Evolutionary conservation across 2,329 filamentous ascomycete genomes (phyloP).

Genomic region (Corynespora cassiicola): DNA sequence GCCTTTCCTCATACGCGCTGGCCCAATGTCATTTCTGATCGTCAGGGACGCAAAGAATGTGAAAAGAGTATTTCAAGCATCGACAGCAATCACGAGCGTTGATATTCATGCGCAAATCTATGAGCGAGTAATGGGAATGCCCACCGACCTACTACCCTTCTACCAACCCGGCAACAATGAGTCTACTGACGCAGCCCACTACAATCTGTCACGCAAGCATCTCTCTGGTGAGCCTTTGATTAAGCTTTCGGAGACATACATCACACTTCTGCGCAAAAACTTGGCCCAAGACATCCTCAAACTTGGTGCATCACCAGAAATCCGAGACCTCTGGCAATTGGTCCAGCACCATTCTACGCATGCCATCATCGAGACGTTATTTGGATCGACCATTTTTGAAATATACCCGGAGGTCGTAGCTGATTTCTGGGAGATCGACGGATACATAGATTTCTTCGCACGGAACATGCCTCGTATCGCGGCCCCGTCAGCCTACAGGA

Average conservation of each 20-base stretch:
- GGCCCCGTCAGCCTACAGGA: slow-evolving; percentile 15
- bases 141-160: too few relatives aligned
- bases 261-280: slow-evolving; percentile 25
- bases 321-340: slow-evolving; percentile 39
- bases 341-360: slow-evolving; percentile 32
- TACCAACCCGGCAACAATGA: too few relatives aligned
- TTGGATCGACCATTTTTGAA: slow-evolving; percentile 31
- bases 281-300: slow-evolving; percentile 40
- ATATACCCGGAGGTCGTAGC: slow-evolving; percentile 29
- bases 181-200: too few relatives aligned
- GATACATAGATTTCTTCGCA: slow-evolving; percentile 20
- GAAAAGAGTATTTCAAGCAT: slow-evolving; percentile 20
- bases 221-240: slow-evolving; percentile 19
- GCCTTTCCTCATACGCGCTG: slow-evolving; percentile 30
- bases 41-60: slow-evolving; percentile 29
- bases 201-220: slow-evolving; percentile 16
- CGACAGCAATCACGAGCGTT: slow-evolving; percentile 13
- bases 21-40: slow-evolving; percentile 23
- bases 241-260: slow-evolving; percentile 20
- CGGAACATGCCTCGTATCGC: slow-evolving; percentile 25
- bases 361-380: slow-evolving; percentile 29
- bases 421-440: slow-evolving; percentile 35
- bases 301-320: slow-evolving; percentile 31
- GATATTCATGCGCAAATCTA: slow-evolving; percentile 9
- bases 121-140: slow-evolving; percentile 21